Conservation (phyloP, 495 filamentous ascomycete genomes). For the Neurospora pannonica region DNA sequence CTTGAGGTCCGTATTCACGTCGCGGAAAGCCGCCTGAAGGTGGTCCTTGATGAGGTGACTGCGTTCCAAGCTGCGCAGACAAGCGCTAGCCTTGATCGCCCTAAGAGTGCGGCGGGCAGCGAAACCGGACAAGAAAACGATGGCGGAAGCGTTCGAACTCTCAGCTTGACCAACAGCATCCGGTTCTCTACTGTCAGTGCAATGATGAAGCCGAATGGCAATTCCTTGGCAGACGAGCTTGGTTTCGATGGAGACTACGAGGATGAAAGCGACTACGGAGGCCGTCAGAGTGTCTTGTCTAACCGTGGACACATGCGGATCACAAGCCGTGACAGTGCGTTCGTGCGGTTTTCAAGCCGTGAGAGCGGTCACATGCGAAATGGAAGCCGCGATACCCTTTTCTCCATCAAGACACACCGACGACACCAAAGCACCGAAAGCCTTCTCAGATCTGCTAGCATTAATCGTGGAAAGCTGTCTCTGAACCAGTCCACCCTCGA, state of each 20-base stretch:
- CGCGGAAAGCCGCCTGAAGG: conserved; percentile 75
- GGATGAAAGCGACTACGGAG: conserved; percentile 44
- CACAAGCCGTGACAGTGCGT: conserved; percentile 21
- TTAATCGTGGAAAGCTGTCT: conserved; percentile 35
- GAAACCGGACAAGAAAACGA: conserved; percentile 57
- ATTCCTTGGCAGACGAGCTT: conserved; percentile 85
- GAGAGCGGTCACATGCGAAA: conserved; percentile 21
- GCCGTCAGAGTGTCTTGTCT: conserved; percentile 44
- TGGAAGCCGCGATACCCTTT: conserved; percentile 35
- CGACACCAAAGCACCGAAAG: conserved; percentile 44
- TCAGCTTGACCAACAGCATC: conserved; percentile 65
- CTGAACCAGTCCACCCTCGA: conserved; percentile 40
- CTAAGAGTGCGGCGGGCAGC: conserved; percentile 41
- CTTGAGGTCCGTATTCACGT: conserved; percentile 79
- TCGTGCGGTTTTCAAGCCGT: neutral
- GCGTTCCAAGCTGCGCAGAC: conserved; percentile 55
- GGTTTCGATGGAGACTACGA: conserved; percentile 73
- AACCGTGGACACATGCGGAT: conserved; percentile 27
- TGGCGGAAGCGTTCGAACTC: conserved; percentile 63
- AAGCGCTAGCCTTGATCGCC: conserved; percentile 24
- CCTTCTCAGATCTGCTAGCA: conserved; percentile 38
- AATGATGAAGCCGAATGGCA: conserved; percentile 46
- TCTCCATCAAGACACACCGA: conserved; percentile 30
- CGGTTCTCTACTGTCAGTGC: conserved; percentile 62
- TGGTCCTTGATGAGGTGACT: conserved; percentile 73